Evolutionary conservation across 2,329 filamentous ascomycete genomes (phyloP), one percentile per base, ranked within the genome.

Genomic region (Rutstroemia sp.): DNA sequence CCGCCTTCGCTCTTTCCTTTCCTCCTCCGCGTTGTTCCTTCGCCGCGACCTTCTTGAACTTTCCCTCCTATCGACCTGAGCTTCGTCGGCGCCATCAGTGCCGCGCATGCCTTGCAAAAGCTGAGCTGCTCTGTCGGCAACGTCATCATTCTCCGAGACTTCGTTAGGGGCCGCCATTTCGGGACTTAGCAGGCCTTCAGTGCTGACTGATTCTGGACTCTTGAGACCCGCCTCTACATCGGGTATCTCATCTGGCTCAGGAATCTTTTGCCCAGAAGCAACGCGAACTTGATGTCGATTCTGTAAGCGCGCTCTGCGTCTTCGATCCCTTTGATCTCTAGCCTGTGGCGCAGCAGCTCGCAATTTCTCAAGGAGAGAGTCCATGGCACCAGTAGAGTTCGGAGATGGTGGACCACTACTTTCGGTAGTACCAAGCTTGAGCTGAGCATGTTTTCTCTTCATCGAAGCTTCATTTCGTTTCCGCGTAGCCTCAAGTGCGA

Each of bases 291-390:
- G 89, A 68, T 96, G 90, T 27, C 86, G 81, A 68, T 96, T 92
- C 80, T 95, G 95, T 64, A 97, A 80, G 54, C 92, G 81, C 40
- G 92, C 91, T 63, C 92, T 83, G 57, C 92, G 83, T 61, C 94
- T 84, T 64, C 91, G 84, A 71, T 97, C 94, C 67, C 92, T 83
- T 71, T 95, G 88, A 70, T 96, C 92, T 70, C 89, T 81, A 27
- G 89, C 83, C 73, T 96, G 89, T 30, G 94, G 92, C 56, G 92
- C 92, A 1, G 94, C 94, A 56, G 91, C 92, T 57, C 94, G 87
- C 56, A 99, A 77, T 73, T 97, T 97, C 81, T 96, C 90, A 49
- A 99, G 82, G 23, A 99, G 76, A 42, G 88, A 89, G 73, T 99
- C 94, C 92, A 99, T 97, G 52, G 92, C 94, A 54, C 92, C 94